Evolutionary conservation across 768 basidiomycete genomes (phyloP), one percentile per base, ranked within the genome.

Genomic region (Chalciporus sphaerocephalus): DNA sequence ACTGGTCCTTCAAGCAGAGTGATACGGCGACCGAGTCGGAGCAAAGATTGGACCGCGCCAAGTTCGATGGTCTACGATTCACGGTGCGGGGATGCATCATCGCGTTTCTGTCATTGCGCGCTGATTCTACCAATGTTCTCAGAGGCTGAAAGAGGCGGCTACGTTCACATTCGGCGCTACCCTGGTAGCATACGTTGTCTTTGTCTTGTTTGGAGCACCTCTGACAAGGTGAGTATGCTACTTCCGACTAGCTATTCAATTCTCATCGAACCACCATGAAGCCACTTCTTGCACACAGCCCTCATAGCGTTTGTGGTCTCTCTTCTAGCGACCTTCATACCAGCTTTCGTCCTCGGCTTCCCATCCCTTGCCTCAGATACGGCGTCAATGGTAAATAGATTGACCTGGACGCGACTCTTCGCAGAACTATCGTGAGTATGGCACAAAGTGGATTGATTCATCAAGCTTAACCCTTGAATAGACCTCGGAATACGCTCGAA

Each of bases 371-470:
- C 66, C 17, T 62, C 60, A 16, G 67, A 70, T 37, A 65, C 71
- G 6, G 59, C 65, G 13, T 72, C 82, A 1, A 57, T 81, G 27
- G 62, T 79, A 42, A 76, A 74, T 36, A 74, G 85, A 34, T 72
- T 83, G 60, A 76, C 78, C 6, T 91, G 90, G 85, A 74, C 80
- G 18, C 77, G 88, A 40, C 70, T 97, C 32, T 93, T 94, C 58
- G 86, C 79, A 38, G 87, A 92, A 53, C 68, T 88, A 50, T 75
- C 78, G 93, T 95, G 59, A 63, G 91, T 82, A 4, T 42, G 34
- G 23, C 20, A 48, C 15, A 22, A 15, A 3, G 15, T n/a, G 2
- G 9, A 22, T 53, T 34, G 10, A 10, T 28, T 38, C 47, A 6
- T 15, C 37, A n/a, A 9, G 4, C 1, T 11, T 42, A 49, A 56